These are phyloP conservation scores for Sugiyamaella smithiae DNA, from an alignment of 805 yeast species.

Conservation along the genomic window DNA sequence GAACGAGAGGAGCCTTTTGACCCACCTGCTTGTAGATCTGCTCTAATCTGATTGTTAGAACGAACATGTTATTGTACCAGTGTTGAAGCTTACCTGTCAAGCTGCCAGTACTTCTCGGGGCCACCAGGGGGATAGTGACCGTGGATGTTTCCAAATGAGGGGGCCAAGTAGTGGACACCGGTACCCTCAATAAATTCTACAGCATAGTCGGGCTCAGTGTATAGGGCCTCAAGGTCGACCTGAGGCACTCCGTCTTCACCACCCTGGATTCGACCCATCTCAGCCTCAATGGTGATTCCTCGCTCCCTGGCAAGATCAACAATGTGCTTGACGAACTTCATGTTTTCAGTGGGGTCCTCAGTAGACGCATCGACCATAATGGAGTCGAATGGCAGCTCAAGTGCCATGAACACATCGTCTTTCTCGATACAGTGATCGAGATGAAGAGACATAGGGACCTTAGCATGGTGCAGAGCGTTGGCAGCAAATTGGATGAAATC, in stretches of 20 bases:
- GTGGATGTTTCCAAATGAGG: conserved; percentile 40
- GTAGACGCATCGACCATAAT: conserved; percentile 42
- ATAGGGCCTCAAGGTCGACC: conserved; percentile 32
- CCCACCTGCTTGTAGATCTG: conserved; percentile 21
- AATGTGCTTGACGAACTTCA: conserved; percentile 31
- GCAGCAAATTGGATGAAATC: conserved; percentile 32
- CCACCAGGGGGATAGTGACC: conserved; percentile 39
- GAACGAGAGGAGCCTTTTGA: conserved; percentile 29
- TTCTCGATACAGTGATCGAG: conserved; percentile 38
- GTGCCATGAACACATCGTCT: conserved; percentile 35
- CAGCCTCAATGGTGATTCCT: conserved; percentile 39
- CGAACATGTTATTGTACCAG: too few relatives aligned
- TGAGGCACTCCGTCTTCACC: conserved; percentile 39
- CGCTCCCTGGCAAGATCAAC: conserved; percentile 32
- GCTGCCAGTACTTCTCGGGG: conserved; percentile 35
- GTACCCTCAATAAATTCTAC: conserved; percentile 31
- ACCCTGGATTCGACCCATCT: conserved; percentile 41
- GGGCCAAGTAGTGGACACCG: conserved; percentile 39
- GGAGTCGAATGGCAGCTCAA: conserved; percentile 38
- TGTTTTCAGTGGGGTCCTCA: conserved; percentile 37
- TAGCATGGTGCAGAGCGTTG: conserved; percentile 30
- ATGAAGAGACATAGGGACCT: conserved; percentile 39
- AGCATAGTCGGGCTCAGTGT: conserved; percentile 37
- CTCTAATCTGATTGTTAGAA: too few relatives aligned
- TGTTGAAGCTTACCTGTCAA: too few relatives aligned